Percentiles rank a stretch among this genome's conserved stretches.
phyloP scores from a whole-genome alignment of 2,329 filamentous ascomycete species.

The Rugonectria rugulosa region DNA sequence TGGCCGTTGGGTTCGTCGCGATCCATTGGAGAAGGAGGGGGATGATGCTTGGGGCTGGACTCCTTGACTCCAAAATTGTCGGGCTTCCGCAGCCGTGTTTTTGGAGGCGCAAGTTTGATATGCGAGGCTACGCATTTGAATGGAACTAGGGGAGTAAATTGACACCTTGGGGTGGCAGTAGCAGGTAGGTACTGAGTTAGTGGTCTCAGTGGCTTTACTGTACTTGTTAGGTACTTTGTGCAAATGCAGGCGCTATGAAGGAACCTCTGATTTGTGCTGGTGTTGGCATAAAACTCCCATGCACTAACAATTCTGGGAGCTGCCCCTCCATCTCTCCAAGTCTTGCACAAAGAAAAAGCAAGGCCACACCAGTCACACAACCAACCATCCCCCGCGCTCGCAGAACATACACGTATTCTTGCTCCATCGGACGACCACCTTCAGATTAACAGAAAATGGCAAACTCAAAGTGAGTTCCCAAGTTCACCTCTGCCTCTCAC shows the following conservation, averaged over 20 bases:
- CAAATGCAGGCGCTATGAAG: no score
- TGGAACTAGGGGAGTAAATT: background rate
- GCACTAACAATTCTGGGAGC: conserved; percentile 40
- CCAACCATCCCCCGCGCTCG: conserved; percentile 6
- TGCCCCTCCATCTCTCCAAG: conserved; percentile 31
- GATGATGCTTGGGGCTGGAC: no score
- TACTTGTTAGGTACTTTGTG: no score
- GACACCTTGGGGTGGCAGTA: no score
- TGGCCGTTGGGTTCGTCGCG: conserved; percentile 17
- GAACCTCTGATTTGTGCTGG: conserved; percentile 27
- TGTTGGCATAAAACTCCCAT: conserved; percentile 13
- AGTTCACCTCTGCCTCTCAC: background rate
- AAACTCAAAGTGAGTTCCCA: conserved; percentile 59
- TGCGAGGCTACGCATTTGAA: conserved; percentile 50
- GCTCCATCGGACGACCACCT: background rate
- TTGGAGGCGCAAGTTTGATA: conserved; percentile 26
- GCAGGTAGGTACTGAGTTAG: no score
- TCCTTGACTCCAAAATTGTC: conserved; percentile 32
- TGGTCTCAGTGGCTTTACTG: conserved; percentile 24
- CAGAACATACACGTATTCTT: conserved; percentile 9
- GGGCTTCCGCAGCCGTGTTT: conserved; percentile 35
- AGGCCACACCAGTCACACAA: conserved; percentile 15
- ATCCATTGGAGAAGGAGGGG: conserved; percentile 29
- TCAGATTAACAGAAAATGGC: conserved; percentile 52
- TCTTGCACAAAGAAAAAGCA: conserved; percentile 13